Conservation (phyloP, 352 stramenopile species). For the Globisporangium mamillatum region DNA sequence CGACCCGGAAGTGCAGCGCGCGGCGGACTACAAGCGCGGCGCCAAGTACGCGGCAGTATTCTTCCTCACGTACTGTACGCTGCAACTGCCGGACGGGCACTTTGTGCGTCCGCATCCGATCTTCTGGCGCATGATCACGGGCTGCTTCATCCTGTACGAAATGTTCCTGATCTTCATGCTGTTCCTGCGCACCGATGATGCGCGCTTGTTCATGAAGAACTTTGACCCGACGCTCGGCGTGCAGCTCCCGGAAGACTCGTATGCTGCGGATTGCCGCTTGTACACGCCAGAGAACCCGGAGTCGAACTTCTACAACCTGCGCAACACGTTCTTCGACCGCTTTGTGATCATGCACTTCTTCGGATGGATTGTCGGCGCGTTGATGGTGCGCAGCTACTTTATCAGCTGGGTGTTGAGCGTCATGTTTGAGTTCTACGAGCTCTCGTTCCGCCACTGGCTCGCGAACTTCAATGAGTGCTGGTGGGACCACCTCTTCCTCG, state of each 20-base stretch:
- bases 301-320: constrained; percentile 74
- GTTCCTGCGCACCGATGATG: constrained; percentile 78
- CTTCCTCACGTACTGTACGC: constrained; percentile 85
- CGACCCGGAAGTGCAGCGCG: constrained; percentile 36
- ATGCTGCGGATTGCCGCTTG: constrained; percentile 79
- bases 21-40: constrained; percentile 63
- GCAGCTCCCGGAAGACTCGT: constrained; percentile 77
- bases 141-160: constrained; percentile 91
- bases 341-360: constrained; percentile 92
- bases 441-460: constrained; percentile 90
- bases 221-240: constrained; percentile 79
- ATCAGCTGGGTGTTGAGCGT: constrained; percentile 82
- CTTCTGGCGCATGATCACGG: constrained; percentile 89
- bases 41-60: constrained; percentile 77
- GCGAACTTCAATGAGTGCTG: constrained; percentile 96
- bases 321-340: constrained; percentile 78
- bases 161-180: constrained; percentile 88
- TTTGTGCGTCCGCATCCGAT: constrained; percentile 88
- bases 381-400: constrained; percentile 85
- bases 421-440: constrained; percentile 86
- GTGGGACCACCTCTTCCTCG: constrained; percentile 94
- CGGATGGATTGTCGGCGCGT: constrained; percentile 83
- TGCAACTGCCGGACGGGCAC: constrained; percentile 85
- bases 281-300: constrained; percentile 86
- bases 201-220: constrained; percentile 79